Conservation (phyloP, 1,284 basidiomycete genomes). For the Stygiomarasmius scandens region DNA sequence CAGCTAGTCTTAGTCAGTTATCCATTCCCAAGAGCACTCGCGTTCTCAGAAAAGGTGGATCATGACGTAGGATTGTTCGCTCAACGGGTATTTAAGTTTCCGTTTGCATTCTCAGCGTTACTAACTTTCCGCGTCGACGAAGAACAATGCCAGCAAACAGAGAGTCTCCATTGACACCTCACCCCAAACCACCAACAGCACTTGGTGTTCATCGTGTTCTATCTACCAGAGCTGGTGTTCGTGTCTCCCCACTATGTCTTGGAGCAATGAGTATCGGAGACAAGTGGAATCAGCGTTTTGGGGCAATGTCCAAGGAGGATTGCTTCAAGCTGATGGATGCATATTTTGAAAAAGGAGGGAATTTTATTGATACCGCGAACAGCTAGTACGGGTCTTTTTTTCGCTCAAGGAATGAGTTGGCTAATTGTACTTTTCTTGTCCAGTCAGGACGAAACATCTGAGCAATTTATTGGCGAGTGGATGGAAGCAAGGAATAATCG, state of each 20-base stretch:
- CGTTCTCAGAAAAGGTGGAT: too few relatives aligned
- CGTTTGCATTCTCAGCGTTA: too few relatives aligned
- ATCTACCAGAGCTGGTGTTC: conserved; percentile 40
- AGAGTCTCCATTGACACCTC: conserved; percentile 9
- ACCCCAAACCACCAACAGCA: conserved; percentile 17
- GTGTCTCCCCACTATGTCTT: conserved; percentile 50
- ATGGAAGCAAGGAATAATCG: conserved; percentile 49
- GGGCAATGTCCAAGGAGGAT: conserved; percentile 21
- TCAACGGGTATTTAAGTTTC: too few relatives aligned
- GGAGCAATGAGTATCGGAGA: conserved; percentile 56
- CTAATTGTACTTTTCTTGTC: not conserved
- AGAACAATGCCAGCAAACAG: too few relatives aligned
- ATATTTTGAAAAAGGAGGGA: conserved; percentile 14
- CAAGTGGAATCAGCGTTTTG: conserved; percentile 33
- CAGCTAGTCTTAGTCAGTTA: too few relatives aligned
- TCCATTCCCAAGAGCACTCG: too few relatives aligned
- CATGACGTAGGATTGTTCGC: too few relatives aligned
- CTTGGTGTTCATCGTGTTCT: conserved; percentile 48
- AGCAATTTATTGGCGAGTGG: conserved; percentile 62
- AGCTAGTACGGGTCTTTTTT: conserved; percentile 36
- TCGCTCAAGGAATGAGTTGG: too few relatives aligned
- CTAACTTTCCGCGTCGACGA: too few relatives aligned
- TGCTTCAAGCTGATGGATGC: conserved; percentile 40
- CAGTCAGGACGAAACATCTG: conserved; percentile 53
- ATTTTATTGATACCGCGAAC: conserved; percentile 31